Base-by-base conservation (phyloP, 2,329 filamentous ascomycete genomes). In the Ceratocystis variospora region DNA sequence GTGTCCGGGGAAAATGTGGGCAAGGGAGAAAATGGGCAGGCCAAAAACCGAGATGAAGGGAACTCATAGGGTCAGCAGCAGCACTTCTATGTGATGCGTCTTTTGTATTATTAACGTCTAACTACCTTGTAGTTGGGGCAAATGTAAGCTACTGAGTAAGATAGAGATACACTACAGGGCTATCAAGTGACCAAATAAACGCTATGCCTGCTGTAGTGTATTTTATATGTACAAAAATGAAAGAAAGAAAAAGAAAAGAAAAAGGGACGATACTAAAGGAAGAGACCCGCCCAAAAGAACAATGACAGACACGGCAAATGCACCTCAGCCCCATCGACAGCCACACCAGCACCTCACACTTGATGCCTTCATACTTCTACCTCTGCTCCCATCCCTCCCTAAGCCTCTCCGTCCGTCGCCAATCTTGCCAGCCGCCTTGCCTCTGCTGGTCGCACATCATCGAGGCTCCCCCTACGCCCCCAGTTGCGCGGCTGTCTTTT, bases 401-500 rank as follows among this genome's bases (percentile, higher is more conserved):
- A 10, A 15, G 4, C 50, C 55, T 55, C 50, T 3, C 31, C 67
- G n/a, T 46, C 67, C 1, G 19, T 67, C 8, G 63, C 67, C 3
- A 57, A 62, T 3, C 68, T 68, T 17, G 65, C 70, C 25, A 71
- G 69, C 69, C 74, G 69, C 55, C 73, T 71, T 44, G 71, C 69
- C 69, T 75, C 74, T n/a, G 73, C 67, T 3, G 63, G 45, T 6
- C 55, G 65, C n/a, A 66, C 72, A 61, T 79, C 80, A 69, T 91
- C 88, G 46, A 92, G 79, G 72, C 89, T 95, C 65, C 86, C 87
- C 68, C 91, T 82, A 50, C 93, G 82, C 0, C 92, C 92, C 93
- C 93, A 97, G 72, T 96, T 95, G 69, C 82, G 82, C 0, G 93
- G 93, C 76, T 96, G 90, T 59, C 91, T 80, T 77, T 93, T 96